Evolutionary conservation across 2,329 filamentous ascomycete species (phyloP), one percentile per base, ranked within the genome.

Genomic region (Stylonectria norvegica): DNA sequence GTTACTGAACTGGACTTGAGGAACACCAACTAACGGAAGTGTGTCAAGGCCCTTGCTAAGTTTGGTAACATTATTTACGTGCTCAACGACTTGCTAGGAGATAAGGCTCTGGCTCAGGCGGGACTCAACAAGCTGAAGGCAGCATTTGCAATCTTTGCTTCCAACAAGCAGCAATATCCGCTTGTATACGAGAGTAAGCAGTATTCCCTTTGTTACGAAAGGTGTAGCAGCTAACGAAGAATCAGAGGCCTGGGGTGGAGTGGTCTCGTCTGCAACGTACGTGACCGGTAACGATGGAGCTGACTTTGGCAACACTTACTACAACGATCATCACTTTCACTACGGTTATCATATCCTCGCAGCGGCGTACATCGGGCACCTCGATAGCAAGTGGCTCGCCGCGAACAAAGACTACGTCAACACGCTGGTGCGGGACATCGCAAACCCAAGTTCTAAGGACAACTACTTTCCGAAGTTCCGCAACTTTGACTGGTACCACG

Each of bases 401-500:
- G 69, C 71, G 14, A 94, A 95, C 64, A 81, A 79, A 56, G 81
- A 78, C 15, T 97, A 83, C 68, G 83, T 96, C 49, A 87, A 96
- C 61, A 80, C 78, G 49, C 73, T 98, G 32, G 83, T 93, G 34
- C 84, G 93, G 42, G 93, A 98, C 50, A 66, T 78, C 34, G 84
- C 89, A 32, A 95, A 95, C 63, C 83, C 89, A 0, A 83, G 78
- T 52, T 59, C 72, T 3, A 61, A 75, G 14, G 90, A 95, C 59
- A 71, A 74, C 19, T 80, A 80, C 53, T 97, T 94, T 63, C 90
- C 91, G 0, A 83, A 88, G 52, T 90, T 78, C 46, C 79, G 93
- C 34, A 79, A 73, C 41, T 97, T 96, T 58, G 93, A 97, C 65
- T 96, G 89, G 88, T 97, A 83, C 63, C 82, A 94, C 57, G 93